phyloP scores from a whole-genome alignment of 2,329 filamentous ascomycete genomes.

The Aureobasidium sp. region DNA sequence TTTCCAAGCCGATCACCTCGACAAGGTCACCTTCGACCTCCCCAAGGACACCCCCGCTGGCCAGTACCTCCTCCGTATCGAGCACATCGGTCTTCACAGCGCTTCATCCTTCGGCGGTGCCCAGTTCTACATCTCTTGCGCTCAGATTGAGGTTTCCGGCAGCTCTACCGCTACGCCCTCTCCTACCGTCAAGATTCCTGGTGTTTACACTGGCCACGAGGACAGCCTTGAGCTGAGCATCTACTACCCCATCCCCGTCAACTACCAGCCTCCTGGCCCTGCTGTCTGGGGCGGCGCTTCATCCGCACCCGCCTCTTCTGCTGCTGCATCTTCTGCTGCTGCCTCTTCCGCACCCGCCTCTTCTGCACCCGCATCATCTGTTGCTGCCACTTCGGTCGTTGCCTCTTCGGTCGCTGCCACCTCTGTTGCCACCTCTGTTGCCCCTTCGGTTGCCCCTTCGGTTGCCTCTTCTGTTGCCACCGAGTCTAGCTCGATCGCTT shows the following conservation, averaged over 20 bases:
- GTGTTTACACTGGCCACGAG: conserved; percentile 16
- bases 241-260: conserved; percentile 21
- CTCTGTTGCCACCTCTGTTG: no score
- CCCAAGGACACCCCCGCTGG: conserved; percentile 45
- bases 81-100: conserved; percentile 47
- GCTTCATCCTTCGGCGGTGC: conserved; percentile 37
- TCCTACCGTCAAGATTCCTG: conserved; percentile 14
- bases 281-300: conserved; percentile 25
- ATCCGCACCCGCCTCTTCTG: conserved; percentile 8
- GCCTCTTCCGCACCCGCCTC: conserved; percentile 15
- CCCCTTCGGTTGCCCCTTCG: conserved; percentile 14
- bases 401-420: conserved; percentile 15
- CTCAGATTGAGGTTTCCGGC: conserved; percentile 18
- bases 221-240: conserved; percentile 17
- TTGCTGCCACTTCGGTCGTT: conserved; percentile 16
- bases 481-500: background rate
- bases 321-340: conserved; percentile 17
- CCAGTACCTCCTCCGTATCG: conserved; percentile 47
- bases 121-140: conserved; percentile 33
- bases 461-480: conserved; percentile 12
- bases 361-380: conserved; percentile 15
- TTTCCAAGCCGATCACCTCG: conserved; percentile 30
- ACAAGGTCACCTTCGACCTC: conserved; percentile 29
- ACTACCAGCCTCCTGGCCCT: conserved; percentile 37
- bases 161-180: background rate